phyloP scores from a whole-genome alignment of 169 alveolate genomes.

The Eimeria maxima region DNA sequence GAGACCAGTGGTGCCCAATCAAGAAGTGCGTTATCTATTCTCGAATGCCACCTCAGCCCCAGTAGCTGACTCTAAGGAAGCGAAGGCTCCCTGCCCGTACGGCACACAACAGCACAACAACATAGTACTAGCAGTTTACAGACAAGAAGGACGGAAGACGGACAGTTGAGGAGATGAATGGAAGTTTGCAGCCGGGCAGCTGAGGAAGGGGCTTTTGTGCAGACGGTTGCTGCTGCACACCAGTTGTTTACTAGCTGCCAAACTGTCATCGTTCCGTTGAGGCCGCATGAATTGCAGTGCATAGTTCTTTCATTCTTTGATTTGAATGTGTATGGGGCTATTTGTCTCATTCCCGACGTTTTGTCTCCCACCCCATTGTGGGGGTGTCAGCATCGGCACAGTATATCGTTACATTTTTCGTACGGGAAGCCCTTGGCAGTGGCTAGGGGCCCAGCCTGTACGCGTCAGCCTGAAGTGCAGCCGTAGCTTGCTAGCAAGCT shows the following conservation, averaged over 20 bases:
- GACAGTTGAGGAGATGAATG: background rate
- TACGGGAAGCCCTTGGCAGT: slow-evolving; percentile 16
- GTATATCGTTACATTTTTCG: background rate
- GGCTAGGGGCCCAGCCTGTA: slow-evolving; percentile 5
- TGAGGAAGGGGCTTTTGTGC: background rate
- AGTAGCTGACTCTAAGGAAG: slow-evolving; percentile 1
- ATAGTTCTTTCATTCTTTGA: slow-evolving; percentile 30
- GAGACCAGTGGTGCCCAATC: background rate
- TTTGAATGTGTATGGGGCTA: background rate
- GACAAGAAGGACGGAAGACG: background rate
- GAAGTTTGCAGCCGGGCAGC: background rate
- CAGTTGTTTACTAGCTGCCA: background rate
- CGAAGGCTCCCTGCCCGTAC: background rate
- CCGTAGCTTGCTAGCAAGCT: background rate
- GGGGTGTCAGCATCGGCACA: background rate
- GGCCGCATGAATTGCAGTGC: slow-evolving; percentile 25
- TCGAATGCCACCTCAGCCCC: slow-evolving; percentile 56
- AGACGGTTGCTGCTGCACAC: slow-evolving; percentile 4
- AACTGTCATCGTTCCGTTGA: background rate
- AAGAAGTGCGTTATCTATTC: background rate
- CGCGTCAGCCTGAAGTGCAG: background rate
- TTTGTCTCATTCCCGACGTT: background rate
- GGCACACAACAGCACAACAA: background rate
- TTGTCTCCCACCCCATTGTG: background rate
- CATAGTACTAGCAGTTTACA: slow-evolving; percentile 3